phyloP scores from a whole-genome alignment of 495 filamentous ascomycete species.

The Aeminium ludgeri region DNA sequence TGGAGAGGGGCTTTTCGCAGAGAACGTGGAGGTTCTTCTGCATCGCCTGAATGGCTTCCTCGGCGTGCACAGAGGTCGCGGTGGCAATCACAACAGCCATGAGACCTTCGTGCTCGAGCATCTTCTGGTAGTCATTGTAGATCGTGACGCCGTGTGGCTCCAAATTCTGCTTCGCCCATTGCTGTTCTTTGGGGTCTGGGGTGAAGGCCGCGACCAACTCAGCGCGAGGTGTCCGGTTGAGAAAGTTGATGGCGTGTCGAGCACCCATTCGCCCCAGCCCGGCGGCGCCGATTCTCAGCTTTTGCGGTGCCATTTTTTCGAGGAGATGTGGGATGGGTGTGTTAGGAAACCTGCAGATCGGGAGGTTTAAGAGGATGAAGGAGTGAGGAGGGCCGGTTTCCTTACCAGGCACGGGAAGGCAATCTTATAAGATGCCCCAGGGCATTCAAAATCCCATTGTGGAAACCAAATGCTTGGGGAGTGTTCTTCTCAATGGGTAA shows the following conservation, averaged over 20 bases:
- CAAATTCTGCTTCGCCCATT: slow-evolving; percentile 23
- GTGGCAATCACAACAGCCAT: slow-evolving; percentile 27
- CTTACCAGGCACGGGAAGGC: too few species aligned
- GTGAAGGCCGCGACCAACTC: slow-evolving; percentile 26
- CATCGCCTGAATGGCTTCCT: slow-evolving; percentile 25
- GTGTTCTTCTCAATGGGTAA: too few species aligned
- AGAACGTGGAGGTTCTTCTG: slow-evolving; percentile 24
- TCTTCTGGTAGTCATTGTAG: slow-evolving; percentile 26
- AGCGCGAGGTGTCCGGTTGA: slow-evolving; percentile 22
- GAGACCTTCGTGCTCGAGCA: slow-evolving; percentile 25
- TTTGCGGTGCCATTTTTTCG: slow-evolving; percentile 6
- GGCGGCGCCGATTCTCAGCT: slow-evolving; percentile 23
- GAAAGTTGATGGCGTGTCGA: slow-evolving; percentile 25
- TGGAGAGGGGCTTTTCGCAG: slow-evolving; percentile 30
- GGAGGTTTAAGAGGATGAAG: too few species aligned
- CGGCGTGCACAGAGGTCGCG: slow-evolving; percentile 25
- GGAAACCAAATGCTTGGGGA: too few species aligned
- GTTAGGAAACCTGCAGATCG: slow-evolving; percentile 65
- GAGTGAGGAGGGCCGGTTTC: too few species aligned
- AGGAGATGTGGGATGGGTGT: slow-evolving; percentile 47
- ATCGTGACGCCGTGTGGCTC: slow-evolving; percentile 22
- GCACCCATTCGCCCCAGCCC: slow-evolving; percentile 30
- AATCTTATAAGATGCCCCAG: too few species aligned
- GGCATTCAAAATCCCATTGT: too few species aligned
- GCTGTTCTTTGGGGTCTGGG: slow-evolving; percentile 19